Percentiles rank a stretch among this genome's conserved stretches.
Conservation (phyloP, 139 green algal genomes). For the Tetradesmus obliquus region DNA sequence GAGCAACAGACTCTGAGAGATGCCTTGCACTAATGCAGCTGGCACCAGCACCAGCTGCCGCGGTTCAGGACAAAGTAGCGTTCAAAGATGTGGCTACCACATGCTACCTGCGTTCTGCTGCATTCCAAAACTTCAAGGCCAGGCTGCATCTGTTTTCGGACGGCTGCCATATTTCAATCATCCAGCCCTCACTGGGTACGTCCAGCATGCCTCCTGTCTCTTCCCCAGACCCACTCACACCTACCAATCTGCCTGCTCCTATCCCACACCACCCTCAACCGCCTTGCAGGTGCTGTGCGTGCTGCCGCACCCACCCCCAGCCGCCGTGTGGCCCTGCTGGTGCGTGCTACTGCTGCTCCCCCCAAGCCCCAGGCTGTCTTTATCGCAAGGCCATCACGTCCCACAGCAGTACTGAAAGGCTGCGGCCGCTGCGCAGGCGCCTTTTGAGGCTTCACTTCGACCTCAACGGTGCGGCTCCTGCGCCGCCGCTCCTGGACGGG, state of each 20-base stretch:
- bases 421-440: background rate
- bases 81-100: too few species aligned
- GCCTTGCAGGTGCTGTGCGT: background rate
- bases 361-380: background rate
- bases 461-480: background rate
- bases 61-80: background rate
- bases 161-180: too few species aligned
- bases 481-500: background rate
- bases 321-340: slow-evolving; percentile 13
- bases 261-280: background rate
- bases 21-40: background rate
- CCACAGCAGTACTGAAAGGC: background rate
- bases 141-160: too few species aligned
- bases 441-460: background rate
- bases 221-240: too few species aligned
- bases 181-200: too few species aligned
- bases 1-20: background rate
- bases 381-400: background rate
- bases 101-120: too few species aligned
- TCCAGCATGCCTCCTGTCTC: too few species aligned
- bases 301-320: background rate
- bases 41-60: background rate
- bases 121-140: too few species aligned
- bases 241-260: slow-evolving; percentile 2
- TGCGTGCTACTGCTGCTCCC: slow-evolving; percentile 40